Evolutionary conservation across 495 filamentous ascomycete genomes (phyloP).

Genomic region (Corynascus novoguineensis): DNA sequence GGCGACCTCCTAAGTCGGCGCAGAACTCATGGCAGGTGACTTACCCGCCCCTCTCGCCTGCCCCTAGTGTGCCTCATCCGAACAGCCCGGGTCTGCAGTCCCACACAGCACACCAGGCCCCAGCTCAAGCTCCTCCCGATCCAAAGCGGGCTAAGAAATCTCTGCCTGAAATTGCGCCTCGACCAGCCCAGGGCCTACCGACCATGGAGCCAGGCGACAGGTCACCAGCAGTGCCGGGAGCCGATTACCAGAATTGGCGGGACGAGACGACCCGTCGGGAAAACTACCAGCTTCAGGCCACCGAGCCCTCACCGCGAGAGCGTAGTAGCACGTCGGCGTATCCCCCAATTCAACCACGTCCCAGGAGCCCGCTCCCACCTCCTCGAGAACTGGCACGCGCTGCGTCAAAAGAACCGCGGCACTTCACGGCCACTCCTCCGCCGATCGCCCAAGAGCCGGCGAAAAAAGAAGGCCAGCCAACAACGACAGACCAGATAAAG

Average conservation of each 20-base stretch:
- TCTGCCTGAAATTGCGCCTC: constrained; percentile 18
- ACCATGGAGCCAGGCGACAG: not conserved
- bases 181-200: constrained; percentile 5
- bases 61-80: constrained; percentile 20
- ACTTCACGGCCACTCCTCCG: constrained; percentile 13
- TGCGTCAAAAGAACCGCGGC: not conserved
- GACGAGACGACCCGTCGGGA: constrained; percentile 10
- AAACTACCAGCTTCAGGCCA: not conserved
- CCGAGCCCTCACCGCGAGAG: not conserved
- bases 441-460: constrained; percentile 5
- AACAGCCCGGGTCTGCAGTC: constrained; percentile 17
- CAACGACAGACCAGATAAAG: constrained; percentile 13
- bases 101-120: not conserved
- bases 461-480: constrained; percentile 11
- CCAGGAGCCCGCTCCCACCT: constrained; percentile 17
- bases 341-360: constrained; percentile 15
- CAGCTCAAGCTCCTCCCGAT: not conserved
- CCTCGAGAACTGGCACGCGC: constrained; percentile 7
- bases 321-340: not conserved
- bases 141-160: constrained; percentile 5
- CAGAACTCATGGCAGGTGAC: constrained; percentile 28
- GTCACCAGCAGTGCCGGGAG: constrained; percentile 3
- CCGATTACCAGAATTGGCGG: constrained; percentile 14
- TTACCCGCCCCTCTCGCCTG: constrained; percentile 35
- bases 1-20: constrained; percentile 28